phyloP scores from a whole-genome alignment of 164 flowering plant species.

The Nymphaea colorata region DNA sequence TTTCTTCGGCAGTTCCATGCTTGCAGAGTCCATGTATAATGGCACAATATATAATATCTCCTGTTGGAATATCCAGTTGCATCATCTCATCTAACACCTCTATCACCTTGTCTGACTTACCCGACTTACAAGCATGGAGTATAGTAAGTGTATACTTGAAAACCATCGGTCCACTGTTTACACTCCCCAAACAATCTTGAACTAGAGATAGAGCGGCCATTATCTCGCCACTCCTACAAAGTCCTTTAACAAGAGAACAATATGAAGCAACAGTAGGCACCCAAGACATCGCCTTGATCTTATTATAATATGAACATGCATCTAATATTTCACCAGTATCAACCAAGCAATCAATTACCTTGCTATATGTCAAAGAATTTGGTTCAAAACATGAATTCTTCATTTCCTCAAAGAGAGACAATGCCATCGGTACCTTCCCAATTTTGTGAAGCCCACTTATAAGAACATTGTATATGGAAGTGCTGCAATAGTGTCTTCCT shows the following conservation, averaged over 20 bases:
- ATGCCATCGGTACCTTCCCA: conserved; percentile 44
- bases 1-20: conserved; percentile 71
- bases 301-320: conserved; percentile 64
- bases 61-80: conserved; percentile 46
- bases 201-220: conserved; percentile 63
- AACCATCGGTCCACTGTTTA: conserved; percentile 58
- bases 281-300: conserved; percentile 38
- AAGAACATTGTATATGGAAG: conserved; percentile 54
- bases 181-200: conserved; percentile 75
- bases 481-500: conserved; percentile 35
- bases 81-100: conserved; percentile 74
- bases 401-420: conserved; percentile 50
- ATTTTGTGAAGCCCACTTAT: conserved; percentile 46
- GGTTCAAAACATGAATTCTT: conserved; percentile 31
- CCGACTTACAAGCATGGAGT: conserved; percentile 55
- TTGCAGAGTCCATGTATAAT: conserved; percentile 74
- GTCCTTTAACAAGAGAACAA: conserved; percentile 62
- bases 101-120: conserved; percentile 52
- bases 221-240: conserved; percentile 62
- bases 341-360: conserved; percentile 54
- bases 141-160: conserved; percentile 70
- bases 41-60: conserved; percentile 47
- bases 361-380: conserved; percentile 49
- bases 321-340: conserved; percentile 42
- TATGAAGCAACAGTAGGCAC: conserved; percentile 60